A percentile compares a stretch with the other conserved stretches of the same genome.
phyloP scores from a whole-genome alignment of 2,329 filamentous ascomycete species.

The Sporothrix luriei region DNA sequence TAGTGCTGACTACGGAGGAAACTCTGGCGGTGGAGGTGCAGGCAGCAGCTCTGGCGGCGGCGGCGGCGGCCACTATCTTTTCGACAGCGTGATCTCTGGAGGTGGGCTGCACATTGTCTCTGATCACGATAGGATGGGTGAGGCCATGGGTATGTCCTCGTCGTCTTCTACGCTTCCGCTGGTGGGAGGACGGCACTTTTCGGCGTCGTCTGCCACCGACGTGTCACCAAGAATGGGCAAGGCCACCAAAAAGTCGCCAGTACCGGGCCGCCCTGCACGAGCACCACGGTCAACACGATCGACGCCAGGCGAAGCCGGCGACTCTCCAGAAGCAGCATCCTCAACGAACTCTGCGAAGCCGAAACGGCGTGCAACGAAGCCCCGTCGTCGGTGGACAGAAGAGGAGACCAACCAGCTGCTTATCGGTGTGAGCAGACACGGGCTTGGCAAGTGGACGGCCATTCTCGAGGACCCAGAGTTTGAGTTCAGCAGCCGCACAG shows the following conservation, averaged over 20 bases:
- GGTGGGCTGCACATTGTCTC: conserved; percentile 32
- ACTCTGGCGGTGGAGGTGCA: not conserved
- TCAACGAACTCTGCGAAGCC: conserved; percentile 42
- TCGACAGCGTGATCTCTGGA: conserved; percentile 33
- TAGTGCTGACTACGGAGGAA: conserved; percentile 49
- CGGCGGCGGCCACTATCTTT: conserved; percentile 24
- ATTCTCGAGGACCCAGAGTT: conserved; percentile 65
- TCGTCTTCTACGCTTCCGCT: not conserved
- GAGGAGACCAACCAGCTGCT: conserved; percentile 65
- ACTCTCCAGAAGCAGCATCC: conserved; percentile 32
- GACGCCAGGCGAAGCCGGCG: conserved; percentile 20
- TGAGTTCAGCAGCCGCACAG: conserved; percentile 62
- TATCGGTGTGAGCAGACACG: conserved; percentile 63
- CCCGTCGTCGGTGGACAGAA: conserved; percentile 65
- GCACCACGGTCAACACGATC: conserved; percentile 20
- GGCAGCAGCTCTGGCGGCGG: conserved; percentile 1
- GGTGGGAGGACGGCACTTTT: conserved; percentile 21
- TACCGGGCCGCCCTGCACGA: conserved; percentile 29
- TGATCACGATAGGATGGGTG: conserved; percentile 38
- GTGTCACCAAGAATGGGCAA: conserved; percentile 17
- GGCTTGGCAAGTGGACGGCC: conserved; percentile 66
- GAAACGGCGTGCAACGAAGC: conserved; percentile 59
- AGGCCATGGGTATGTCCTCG: conserved; percentile 3
- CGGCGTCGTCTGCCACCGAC: conserved; percentile 13
- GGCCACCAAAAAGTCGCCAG: conserved; percentile 36